These are phyloP conservation scores for Vicia faba DNA, from an alignment of 306 rosid species.

Conservation along the genomic window DNA sequence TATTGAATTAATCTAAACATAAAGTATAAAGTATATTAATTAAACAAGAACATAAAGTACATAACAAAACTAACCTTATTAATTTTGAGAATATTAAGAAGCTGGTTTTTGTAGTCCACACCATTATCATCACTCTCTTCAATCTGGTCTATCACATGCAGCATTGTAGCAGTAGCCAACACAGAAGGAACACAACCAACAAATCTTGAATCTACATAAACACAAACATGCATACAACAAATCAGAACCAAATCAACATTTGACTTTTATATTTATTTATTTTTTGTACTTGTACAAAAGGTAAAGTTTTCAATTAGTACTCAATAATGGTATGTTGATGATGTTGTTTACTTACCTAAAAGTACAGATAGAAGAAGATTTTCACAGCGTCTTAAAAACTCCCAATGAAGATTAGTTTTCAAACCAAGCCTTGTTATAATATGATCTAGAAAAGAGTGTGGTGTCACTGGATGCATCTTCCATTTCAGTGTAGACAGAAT, in stretches of 20 bases:
- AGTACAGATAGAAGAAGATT: conserved; percentile 67
- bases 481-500: conserved; percentile 79
- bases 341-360: conserved; percentile 53
- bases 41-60: background rate
- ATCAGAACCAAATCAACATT: conserved; percentile 24
- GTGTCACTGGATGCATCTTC: conserved; percentile 96
- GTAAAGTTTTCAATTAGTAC: conserved; percentile 5
- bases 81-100: conserved; percentile 68
- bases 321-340: background rate
- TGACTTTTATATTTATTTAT: background rate
- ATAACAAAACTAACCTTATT: conserved; percentile 54
- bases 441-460: conserved; percentile 81
- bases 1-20: background rate
- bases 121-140: conserved; percentile 61
- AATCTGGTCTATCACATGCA: conserved; percentile 70
- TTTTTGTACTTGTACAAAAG: conserved; percentile 34
- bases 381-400: conserved; percentile 74
- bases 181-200: conserved; percentile 85
- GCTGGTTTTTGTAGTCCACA: conserved; percentile 63
- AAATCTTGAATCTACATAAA: conserved; percentile 67
- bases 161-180: conserved; percentile 89
- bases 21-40: background rate
- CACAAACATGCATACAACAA: conserved; percentile 11
- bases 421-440: conserved; percentile 75
- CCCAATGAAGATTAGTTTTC: conserved; percentile 67